Conservation (phyloP, 2,329 filamentous ascomycete species). For the Pleurostoma richardsiae region DNA sequence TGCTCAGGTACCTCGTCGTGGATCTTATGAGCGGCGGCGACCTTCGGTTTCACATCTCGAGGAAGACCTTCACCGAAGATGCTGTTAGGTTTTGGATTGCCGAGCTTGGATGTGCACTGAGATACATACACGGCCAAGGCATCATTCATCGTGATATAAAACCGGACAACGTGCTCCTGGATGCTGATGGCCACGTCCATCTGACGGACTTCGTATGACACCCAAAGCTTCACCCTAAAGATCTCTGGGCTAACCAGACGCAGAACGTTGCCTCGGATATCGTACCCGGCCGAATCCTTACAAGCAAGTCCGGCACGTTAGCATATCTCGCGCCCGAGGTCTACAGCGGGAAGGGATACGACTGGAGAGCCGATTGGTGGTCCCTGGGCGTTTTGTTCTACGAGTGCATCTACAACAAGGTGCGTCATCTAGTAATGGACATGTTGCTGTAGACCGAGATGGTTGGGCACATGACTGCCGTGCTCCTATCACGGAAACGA, state of each 20-base stretch:
- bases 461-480: no score
- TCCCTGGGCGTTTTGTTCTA: constrained; percentile 97
- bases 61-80: constrained; percentile 97
- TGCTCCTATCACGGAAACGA: neutral
- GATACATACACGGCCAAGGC: constrained; percentile 79
- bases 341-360: constrained; percentile 85
- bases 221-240: constrained; percentile 4
- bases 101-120: constrained; percentile 84
- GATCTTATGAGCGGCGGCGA: constrained; percentile 98
- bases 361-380: constrained; percentile 95
- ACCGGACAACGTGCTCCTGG: constrained; percentile 84
- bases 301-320: constrained; percentile 93
- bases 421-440: constrained; percentile 23
- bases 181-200: constrained; percentile 90
- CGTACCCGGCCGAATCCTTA: constrained; percentile 73
- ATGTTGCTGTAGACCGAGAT: no score
- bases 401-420: constrained; percentile 99
- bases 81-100: constrained; percentile 96
- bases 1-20: constrained; percentile 87
- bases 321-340: constrained; percentile 96
- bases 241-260: constrained; percentile 3
- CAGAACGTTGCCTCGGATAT: constrained; percentile 97
- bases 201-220: constrained; percentile 87
- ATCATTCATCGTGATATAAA: constrained; percentile 92
- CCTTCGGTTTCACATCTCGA: constrained; percentile 92